These are phyloP conservation scores for Paramecium pentaurelia DNA, from an alignment of 73 alveolate species.

Conservation along the genomic window DNA sequence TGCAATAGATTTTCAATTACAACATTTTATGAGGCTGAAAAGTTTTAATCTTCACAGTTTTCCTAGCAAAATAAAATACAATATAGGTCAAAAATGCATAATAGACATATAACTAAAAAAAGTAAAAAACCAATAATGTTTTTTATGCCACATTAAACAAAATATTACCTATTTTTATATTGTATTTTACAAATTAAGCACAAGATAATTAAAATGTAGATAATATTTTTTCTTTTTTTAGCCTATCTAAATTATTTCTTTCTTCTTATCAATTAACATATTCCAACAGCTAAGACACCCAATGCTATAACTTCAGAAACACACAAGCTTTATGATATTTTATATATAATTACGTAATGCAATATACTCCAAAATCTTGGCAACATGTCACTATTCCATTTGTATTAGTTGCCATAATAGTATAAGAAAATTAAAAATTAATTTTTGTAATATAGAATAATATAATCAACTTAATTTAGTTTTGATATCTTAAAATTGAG, in stretches of 20 bases:
- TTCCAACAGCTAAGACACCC: neutral
- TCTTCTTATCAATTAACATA: neutral
- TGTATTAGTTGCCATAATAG: neutral
- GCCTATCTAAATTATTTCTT: neutral
- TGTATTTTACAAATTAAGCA: neutral
- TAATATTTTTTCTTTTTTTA: neutral
- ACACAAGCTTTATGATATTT: neutral
- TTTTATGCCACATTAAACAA: neutral
- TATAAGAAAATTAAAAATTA: neutral
- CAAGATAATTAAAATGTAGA: neutral
- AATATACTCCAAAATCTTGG: neutral
- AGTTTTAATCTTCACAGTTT: neutral
- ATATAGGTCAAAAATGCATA: neutral
- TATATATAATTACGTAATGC: neutral
- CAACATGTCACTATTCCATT: neutral
- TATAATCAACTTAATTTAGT: conserved; percentile 26
- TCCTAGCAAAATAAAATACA: conserved; percentile 28
- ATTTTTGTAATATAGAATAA: neutral
- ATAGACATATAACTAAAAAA: neutral
- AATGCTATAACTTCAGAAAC: neutral
- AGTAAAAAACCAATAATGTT: neutral
- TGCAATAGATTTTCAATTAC: neutral
- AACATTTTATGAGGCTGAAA: neutral
- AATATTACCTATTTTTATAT: neutral
- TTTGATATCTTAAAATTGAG: neutral